These are phyloP conservation scores for Alternaria sp. DNA, from an alignment of 2,329 filamentous ascomycete species.

Conservation along the genomic window DNA sequence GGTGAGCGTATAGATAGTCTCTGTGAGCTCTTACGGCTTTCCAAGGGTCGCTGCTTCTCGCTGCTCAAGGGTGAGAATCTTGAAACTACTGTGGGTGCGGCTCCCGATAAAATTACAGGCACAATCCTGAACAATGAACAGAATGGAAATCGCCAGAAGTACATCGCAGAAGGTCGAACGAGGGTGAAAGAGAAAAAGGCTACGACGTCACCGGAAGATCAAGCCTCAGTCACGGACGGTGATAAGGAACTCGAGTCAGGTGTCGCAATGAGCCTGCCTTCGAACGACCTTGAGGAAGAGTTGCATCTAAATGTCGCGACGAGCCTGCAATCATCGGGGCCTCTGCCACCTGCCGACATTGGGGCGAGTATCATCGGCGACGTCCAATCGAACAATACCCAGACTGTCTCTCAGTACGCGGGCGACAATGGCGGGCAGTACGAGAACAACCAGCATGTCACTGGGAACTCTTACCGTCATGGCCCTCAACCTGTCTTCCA, in stretches of 20 bases:
- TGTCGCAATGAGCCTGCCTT: not conserved
- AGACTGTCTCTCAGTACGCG: not conserved
- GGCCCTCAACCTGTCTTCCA: not conserved
- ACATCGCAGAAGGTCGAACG: not conserved
- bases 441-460: not conserved
- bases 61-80: conserved; percentile 18
- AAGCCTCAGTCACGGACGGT: not conserved
- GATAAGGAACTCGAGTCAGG: not conserved
- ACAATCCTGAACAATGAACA: not conserved
- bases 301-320: not conserved
- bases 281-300: not conserved
- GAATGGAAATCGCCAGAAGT: not conserved
- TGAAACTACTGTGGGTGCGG: not conserved
- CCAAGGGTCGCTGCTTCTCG: conserved; percentile 14
- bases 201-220: not conserved
- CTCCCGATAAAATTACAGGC: not conserved
- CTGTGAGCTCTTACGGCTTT: conserved; percentile 5
- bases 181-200: not conserved
- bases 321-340: not conserved
- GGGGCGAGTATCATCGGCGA: not conserved
- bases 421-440: not conserved
- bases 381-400: not conserved
- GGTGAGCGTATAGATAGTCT: conserved; percentile 11
- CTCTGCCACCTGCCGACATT: not conserved
- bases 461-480: not conserved